Conservation (phyloP, 257 asterid species). For the Ehretia macrophylla region DNA sequence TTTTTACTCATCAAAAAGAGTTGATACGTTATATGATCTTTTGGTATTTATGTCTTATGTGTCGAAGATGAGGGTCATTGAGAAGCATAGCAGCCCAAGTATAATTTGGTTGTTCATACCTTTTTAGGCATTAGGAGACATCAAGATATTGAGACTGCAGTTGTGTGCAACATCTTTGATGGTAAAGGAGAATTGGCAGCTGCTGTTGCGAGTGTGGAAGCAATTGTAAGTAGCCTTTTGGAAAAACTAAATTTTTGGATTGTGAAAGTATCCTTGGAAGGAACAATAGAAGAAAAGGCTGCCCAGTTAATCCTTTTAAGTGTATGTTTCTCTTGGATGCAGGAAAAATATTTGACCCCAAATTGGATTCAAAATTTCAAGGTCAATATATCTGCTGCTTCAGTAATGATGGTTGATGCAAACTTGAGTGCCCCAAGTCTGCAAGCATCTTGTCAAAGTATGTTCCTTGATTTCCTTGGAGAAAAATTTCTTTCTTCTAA, state of each 20-base stretch:
- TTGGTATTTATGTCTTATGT: too few species aligned
- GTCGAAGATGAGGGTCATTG: too few species aligned
- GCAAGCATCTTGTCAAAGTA: constrained; percentile 67
- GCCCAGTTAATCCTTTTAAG: neutral
- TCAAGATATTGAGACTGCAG: constrained; percentile 61
- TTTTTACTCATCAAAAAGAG: too few species aligned
- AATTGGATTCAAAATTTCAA: constrained; percentile 70
- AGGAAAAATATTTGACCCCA: constrained; percentile 85
- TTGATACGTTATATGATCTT: too few species aligned
- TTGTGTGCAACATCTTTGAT: constrained; percentile 73
- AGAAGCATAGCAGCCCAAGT: too few species aligned
- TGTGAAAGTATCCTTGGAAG: constrained; percentile 1
- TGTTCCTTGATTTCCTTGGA: constrained; percentile 4
- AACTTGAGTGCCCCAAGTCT: constrained; percentile 68
- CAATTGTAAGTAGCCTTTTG: constrained; percentile 49
- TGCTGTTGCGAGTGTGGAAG: constrained; percentile 81
- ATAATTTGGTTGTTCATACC: constrained; percentile 2
- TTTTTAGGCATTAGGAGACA: constrained; percentile 64
- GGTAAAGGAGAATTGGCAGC: constrained; percentile 84
- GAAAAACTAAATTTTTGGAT: constrained; percentile 9
- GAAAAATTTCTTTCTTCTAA: neutral
- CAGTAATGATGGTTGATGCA: constrained; percentile 83
- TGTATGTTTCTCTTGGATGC: constrained; percentile 21
- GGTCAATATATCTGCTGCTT: constrained; percentile 50
- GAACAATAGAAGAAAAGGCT: neutral